Conservation (phyloP, 2,329 filamentous ascomycete species). For the Byssochlamys sp. region DNA sequence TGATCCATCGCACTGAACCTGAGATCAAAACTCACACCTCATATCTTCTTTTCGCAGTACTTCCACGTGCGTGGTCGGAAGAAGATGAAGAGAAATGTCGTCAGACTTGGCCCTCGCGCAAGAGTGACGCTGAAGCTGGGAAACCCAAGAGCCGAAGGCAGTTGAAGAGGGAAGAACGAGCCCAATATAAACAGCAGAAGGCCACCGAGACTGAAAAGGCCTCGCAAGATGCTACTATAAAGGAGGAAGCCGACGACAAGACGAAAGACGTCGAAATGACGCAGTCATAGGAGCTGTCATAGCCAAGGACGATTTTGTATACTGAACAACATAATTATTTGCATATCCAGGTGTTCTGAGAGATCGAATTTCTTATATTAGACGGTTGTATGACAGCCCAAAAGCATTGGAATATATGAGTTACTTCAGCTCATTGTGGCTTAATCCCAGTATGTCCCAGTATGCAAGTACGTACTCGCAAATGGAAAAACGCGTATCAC, state of each 20-base stretch:
- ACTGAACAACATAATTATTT: not conserved
- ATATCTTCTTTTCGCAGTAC: conserved; percentile 85
- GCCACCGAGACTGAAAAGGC: not conserved
- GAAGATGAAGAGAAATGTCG: conserved; percentile 65
- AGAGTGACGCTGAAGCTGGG: conserved; percentile 22
- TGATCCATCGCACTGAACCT: conserved; percentile 71
- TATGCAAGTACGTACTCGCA: too few relatives aligned
- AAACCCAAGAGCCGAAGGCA: conserved; percentile 31
- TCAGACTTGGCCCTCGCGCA: conserved; percentile 55
- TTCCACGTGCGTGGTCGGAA: conserved; percentile 77
- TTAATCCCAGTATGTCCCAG: not conserved
- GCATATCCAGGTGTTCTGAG: not conserved
- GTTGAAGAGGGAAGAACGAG: conserved; percentile 20
- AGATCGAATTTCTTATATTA: not conserved
- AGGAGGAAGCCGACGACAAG: not conserved
- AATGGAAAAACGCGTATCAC: not conserved
- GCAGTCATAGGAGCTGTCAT: not conserved
- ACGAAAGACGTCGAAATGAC: not conserved
- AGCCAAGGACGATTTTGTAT: not conserved
- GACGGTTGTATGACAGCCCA: not conserved
- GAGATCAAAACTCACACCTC: conserved; percentile 94
- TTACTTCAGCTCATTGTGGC: not conserved
- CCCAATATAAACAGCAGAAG: not conserved
- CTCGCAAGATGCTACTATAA: not conserved
- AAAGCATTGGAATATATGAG: not conserved